Evolutionary conservation across 208 protist species (phyloP), one percentile per base, ranked within the genome.

Genomic region (Blastocrithidia nonstop): DNA sequence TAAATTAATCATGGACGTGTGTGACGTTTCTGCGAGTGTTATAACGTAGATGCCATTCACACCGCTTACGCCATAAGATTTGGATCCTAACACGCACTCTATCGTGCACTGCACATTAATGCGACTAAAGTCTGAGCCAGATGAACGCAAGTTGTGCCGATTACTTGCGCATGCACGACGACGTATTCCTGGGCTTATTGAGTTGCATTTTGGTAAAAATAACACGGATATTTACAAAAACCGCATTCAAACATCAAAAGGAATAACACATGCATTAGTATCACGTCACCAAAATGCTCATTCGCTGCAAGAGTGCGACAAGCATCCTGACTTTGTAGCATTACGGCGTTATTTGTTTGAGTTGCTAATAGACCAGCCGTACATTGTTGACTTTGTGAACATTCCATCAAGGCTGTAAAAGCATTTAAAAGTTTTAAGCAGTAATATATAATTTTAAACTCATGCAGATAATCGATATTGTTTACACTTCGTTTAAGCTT

Each of bases 181-280:
- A 1, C 27, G 44, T 32, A 50, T 76, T 19, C 62, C 72, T 0
- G 72, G 67, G 0, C 49, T 82, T 21, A 66, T 82, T 29, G 72
- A 82, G 41, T 31, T 82, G n/a, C 65, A 77, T 37, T 77, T 82
- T 32, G 72, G 72, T 15, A 39, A 47, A 26, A 79, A 66, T 35
- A 51, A 68, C 43, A 39, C 57, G 54, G 27, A 59, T 5, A 41
- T 61, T 11, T 73, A 64, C 52, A 39, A 50, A n/a, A 50, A 41
- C 33, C 62, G 61, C 48, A 60, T 19, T 15, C 47, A 69, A 39
- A 31, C 40, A n/a, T 20, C 61, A 0, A 36, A 29, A 6, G 65
- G 61, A 44, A 59, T 66, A 49, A 78, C 67, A 2, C 66, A 78
- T 41, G 61, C 65, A 7, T 43, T 83, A 22, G 61, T 61, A 48